A percentile compares a stretch with the other conserved stretches of the same genome.
Evolutionary conservation across 768 basidiomycete genomes (phyloP).

Genomic region (Russula griseocarnosa): DNA sequence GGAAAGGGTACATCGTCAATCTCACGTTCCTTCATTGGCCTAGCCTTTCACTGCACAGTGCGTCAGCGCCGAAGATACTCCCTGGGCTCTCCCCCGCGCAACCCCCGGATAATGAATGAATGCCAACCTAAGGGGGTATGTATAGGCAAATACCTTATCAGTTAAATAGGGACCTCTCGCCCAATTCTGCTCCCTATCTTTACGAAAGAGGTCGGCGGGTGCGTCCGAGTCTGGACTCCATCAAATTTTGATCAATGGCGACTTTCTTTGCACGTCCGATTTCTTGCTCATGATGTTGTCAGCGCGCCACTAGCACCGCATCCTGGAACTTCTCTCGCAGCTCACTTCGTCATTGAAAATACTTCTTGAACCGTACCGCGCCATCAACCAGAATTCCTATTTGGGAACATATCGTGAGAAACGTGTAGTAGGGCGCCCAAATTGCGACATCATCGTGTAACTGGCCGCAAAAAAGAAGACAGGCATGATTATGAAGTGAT

Average conservation of each 20-base stretch:
- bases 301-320: neutral
- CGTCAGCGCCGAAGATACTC: slow-evolving; percentile 1
- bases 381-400: neutral
- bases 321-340: neutral
- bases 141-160: slow-evolving; percentile 11
- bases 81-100: neutral
- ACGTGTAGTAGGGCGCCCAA: slow-evolving; percentile 8
- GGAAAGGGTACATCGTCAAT: neutral
- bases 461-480: neutral
- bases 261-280: neutral
- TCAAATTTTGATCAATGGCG: slow-evolving; percentile 7
- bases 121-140: too few relatives aligned
- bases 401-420: slow-evolving; percentile 1
- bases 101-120: neutral
- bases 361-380: neutral
- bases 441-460: neutral
- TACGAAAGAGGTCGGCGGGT: neutral
- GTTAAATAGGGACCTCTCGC: neutral
- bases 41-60: neutral
- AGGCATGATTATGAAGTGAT: neutral
- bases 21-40: neutral
- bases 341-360: neutral
- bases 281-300: neutral
- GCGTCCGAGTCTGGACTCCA: slow-evolving; percentile 1
- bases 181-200: neutral